Conservation (phyloP, 1,139 yeast genomes). For the Taphrina communis region DNA sequence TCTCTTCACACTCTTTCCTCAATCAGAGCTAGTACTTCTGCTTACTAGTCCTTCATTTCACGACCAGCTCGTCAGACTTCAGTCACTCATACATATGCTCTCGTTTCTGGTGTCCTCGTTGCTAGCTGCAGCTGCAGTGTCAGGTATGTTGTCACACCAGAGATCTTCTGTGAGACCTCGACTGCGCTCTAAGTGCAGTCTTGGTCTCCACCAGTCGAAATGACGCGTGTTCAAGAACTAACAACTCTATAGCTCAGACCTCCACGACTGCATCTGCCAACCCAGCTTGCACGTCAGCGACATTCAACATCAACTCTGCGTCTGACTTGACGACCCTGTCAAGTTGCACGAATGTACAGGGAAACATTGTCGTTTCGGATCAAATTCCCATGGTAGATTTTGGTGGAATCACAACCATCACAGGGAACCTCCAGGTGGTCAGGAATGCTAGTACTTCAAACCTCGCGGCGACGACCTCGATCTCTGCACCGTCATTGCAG, state of each 20-base stretch:
- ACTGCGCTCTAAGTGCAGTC: background rate
- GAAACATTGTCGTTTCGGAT: constrained; percentile 76
- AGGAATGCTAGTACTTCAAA: constrained; percentile 60
- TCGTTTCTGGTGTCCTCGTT: constrained; percentile 23
- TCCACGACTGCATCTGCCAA: constrained; percentile 24
- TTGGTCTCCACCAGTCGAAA: background rate
- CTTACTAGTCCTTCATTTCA: background rate
- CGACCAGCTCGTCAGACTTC: background rate
- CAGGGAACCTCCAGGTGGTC: constrained; percentile 72
- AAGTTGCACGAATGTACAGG: constrained; percentile 78
- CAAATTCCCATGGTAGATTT: constrained; percentile 57
- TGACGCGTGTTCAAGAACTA: constrained; percentile 13
- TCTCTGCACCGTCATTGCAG: constrained; percentile 79
- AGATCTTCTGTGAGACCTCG: background rate
- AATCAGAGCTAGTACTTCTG: too few relatives aligned
- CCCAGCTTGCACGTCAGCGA: constrained; percentile 29
- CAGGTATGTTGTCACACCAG: constrained; percentile 20
- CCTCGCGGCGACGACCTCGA: constrained; percentile 53
- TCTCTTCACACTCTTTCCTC: background rate
- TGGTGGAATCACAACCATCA: constrained; percentile 67
- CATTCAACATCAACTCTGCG: constrained; percentile 60
- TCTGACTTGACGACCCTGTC: constrained; percentile 74
- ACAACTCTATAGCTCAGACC: constrained; percentile 10
- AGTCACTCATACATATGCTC: constrained; percentile 11
- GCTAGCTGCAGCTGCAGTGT: constrained; percentile 19